These are phyloP conservation scores for Teratosphaeria epicoccoides DNA, from an alignment of 2,329 filamentous ascomycete genomes.

Conservation along the genomic window DNA sequence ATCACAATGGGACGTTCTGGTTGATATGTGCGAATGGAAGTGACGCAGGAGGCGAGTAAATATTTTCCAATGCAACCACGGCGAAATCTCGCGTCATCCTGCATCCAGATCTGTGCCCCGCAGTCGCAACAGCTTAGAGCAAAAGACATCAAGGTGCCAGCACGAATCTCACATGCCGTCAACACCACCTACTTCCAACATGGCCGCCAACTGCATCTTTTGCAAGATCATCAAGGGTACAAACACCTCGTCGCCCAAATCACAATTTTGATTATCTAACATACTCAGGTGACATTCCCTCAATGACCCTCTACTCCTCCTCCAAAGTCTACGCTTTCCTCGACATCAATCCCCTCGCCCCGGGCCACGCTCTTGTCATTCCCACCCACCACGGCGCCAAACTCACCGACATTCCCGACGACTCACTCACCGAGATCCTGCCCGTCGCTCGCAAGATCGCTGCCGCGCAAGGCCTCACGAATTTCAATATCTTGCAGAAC, in stretches of 20 bases:
- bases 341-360: constrained; percentile 78
- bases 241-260: not conserved
- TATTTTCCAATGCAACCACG: not conserved
- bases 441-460: constrained; percentile 82
- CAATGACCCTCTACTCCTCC: constrained; percentile 90
- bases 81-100: not conserved
- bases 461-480: constrained; percentile 57
- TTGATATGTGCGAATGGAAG: too few relatives aligned
- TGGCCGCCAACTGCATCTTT: constrained; percentile 69
- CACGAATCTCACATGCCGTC: not conserved
- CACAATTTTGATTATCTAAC: constrained; percentile 7
- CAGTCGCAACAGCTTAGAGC: not conserved
- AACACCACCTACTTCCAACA: constrained; percentile 7
- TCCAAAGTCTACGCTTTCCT: constrained; percentile 92
- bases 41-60: too few relatives aligned
- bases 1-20: not conserved
- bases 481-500: constrained; percentile 96
- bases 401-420: constrained; percentile 84
- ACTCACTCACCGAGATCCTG: constrained; percentile 71
- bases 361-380: constrained; percentile 88
- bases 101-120: not conserved
- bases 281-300: constrained; percentile 79
- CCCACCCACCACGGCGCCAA: constrained; percentile 92
- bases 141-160: not conserved
- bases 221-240: constrained; percentile 95